phyloP scores from a whole-genome alignment of 2,329 filamentous ascomycete species.

The Trichoderma aggressivum region DNA sequence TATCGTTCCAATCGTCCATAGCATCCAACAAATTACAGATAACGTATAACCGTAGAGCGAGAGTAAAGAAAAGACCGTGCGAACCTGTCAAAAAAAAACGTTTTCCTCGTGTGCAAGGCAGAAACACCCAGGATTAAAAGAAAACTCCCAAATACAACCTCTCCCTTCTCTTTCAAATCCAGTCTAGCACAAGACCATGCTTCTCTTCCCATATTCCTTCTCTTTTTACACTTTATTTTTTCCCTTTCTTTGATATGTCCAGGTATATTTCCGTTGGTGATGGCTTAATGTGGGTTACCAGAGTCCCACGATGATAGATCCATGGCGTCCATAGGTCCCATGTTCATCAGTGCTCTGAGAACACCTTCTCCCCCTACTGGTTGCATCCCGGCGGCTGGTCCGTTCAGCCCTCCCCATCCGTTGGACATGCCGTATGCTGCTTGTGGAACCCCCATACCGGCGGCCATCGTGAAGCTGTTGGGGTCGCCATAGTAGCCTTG shows the following conservation, averaged over 20 bases:
- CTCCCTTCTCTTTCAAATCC: background rate
- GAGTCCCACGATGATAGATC: slow-evolving; percentile 50
- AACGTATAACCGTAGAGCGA: slow-evolving; percentile 1
- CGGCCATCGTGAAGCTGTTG: slow-evolving; percentile 35
- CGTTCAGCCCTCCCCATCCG: slow-evolving; percentile 44
- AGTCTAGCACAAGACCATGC: background rate
- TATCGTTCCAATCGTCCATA: slow-evolving; percentile 10
- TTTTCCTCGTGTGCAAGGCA: background rate
- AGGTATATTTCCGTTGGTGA: background rate
- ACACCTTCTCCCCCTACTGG: slow-evolving; percentile 57
- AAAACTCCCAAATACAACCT: background rate
- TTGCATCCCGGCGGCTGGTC: slow-evolving; percentile 45
- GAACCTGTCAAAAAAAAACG: slow-evolving; percentile 17
- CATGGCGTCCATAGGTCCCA: slow-evolving; percentile 60
- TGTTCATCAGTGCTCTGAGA: slow-evolving; percentile 54
- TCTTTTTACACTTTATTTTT: background rate
- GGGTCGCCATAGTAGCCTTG: slow-evolving; percentile 39
- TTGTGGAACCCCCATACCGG: slow-evolving; percentile 25
- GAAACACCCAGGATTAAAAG: background rate
- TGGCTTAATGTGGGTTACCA: slow-evolving; percentile 26
- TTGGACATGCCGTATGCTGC: slow-evolving; percentile 41
- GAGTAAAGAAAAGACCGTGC: slow-evolving; percentile 1
- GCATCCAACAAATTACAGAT: background rate
- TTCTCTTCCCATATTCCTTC: background rate
- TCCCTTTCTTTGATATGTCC: background rate